Evolutionary conservation across 805 yeast genomes (phyloP).

Genomic region (Wickerhamiella lipophila): DNA sequence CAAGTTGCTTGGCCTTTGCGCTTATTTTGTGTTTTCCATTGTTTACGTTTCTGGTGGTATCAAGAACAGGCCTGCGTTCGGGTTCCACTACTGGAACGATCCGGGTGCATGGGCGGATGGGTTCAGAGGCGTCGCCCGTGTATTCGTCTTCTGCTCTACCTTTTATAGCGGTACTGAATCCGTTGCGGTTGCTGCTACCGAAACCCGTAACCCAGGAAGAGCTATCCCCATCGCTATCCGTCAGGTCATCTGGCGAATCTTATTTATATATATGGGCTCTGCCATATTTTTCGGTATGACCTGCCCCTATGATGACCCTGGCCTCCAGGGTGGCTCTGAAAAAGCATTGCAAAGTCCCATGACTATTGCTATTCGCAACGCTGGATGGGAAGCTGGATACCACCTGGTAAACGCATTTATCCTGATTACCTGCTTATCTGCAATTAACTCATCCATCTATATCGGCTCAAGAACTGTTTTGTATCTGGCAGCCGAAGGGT

Average conservation of each 20-base stretch:
- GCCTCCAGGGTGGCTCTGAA: constrained; percentile 32
- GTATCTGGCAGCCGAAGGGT: constrained; percentile 47
- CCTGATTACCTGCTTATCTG: constrained; percentile 50
- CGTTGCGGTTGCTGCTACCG: constrained; percentile 53
- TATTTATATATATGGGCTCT: constrained; percentile 44
- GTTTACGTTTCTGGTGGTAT: constrained; percentile 46
- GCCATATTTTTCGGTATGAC: constrained; percentile 49
- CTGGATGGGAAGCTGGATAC: constrained; percentile 41
- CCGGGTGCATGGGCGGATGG: constrained; percentile 37
- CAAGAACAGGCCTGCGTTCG: constrained; percentile 41
- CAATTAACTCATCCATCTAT: constrained; percentile 57
- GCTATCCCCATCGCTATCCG: constrained; percentile 52
- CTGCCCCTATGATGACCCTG: constrained; percentile 43
- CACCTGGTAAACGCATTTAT: constrained; percentile 52
- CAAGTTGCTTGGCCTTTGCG: constrained; percentile 44
- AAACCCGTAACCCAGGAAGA: constrained; percentile 45
- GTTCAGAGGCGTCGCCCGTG: constrained; percentile 35
- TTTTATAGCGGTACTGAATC: constrained; percentile 50
- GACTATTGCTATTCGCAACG: constrained; percentile 37
- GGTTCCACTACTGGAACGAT: constrained; percentile 45
- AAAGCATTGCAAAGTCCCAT: constrained; percentile 40
- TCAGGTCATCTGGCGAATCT: constrained; percentile 44
- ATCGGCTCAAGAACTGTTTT: constrained; percentile 57
- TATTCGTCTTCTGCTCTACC: constrained; percentile 48
- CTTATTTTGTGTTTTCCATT: constrained; percentile 44